Base-by-base conservation (phyloP, 345 rosid genomes). In the Kernera saxatilis region DNA sequence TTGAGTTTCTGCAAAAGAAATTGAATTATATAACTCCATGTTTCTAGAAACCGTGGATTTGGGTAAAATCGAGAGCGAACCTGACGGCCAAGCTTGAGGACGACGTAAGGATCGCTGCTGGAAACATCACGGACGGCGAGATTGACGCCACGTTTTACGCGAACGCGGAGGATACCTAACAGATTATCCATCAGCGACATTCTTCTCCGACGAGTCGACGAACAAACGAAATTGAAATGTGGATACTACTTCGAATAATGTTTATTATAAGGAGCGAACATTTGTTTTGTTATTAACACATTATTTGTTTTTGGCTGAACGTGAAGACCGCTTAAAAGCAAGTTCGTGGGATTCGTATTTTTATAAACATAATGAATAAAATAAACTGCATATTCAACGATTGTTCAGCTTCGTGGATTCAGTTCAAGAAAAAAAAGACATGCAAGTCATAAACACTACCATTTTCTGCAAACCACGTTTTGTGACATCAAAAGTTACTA, bases 101-200 rank as follows among this genome's bases (percentile, higher is more conserved):
- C 94, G 54, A 83, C 84, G 77, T 91, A 93, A 55, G 98, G 98
- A 77, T 93, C 98, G 76, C 98, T 93, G 61, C 87, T 87, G 11
- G 86, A 84, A 25, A 87, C 88, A 64, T 93, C 96, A 11, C 98
- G 98, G 58, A 93, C 90, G 39, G 98, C 98, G 62, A 93, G 97
- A 64, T 89, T 89, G 13, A 87, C 64, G 35, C 98, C 98, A 1
- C 94, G 89, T 71, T 83, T 87, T 74, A 91, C 82, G 8, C 78
- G 84, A 69, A 93, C 81, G 15, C 94, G 78, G 33, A 93, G 87
- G 64, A 93, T 79, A 9, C 97, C 97, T 72, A 91, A 4, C 7
- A 93, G 76, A 70, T 58, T 77, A 5, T 88, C 94, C 94, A 93
- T 84, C 39, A 82, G 46, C 13, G 87, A 73, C 51, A 67, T 33